These are phyloP conservation scores for Phanerochaete carnosa DNA, from an alignment of 768 basidiomycete species.

Conservation along the genomic window DNA sequence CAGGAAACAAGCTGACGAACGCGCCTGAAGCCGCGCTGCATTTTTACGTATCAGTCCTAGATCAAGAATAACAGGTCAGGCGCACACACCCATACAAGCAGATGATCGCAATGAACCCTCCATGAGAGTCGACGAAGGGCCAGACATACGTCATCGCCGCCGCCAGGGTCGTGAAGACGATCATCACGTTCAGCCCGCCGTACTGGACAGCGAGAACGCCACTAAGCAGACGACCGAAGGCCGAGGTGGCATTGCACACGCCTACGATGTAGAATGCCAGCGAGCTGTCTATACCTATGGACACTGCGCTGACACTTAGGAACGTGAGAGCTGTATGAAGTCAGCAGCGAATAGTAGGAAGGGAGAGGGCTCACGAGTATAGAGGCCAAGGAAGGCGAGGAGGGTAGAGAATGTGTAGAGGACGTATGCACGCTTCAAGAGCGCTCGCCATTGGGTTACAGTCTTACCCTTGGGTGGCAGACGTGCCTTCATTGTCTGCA, in stretches of 20 bases:
- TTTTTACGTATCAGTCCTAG: background rate
- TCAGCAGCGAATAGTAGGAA: background rate
- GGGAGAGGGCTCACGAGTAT: background rate
- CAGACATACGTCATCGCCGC: background rate
- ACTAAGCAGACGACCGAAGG: background rate
- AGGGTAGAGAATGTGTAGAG: background rate
- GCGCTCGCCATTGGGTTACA: background rate
- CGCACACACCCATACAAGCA: background rate
- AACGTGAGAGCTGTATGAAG: background rate
- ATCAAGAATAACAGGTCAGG: background rate
- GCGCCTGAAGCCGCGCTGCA: background rate
- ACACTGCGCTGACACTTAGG: background rate
- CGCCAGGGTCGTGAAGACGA: background rate
- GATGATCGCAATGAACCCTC: background rate
- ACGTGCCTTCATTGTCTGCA: background rate
- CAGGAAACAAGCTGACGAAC: background rate
- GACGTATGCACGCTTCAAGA: background rate
- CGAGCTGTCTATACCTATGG: background rate
- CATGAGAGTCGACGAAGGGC: background rate
- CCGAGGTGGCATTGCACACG: background rate
- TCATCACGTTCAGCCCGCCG: background rate
- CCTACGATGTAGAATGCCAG: background rate
- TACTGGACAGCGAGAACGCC: background rate
- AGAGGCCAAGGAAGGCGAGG: background rate
- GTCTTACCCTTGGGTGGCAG: background rate